Evolutionary conservation across 345 rosid genomes (phyloP).

Genomic region (Salix dunnii): DNA sequence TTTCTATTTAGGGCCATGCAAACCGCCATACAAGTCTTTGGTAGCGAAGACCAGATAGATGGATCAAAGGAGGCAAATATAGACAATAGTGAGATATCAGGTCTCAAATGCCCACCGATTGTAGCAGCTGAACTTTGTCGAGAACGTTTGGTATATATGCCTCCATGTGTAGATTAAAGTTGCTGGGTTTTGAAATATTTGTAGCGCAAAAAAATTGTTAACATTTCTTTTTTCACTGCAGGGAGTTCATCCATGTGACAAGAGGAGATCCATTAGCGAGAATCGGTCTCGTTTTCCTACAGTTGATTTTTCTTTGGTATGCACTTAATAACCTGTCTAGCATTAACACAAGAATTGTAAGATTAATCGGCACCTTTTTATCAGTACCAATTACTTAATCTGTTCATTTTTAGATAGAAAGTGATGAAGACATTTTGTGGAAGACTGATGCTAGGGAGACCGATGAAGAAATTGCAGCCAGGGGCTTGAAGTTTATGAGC

Average conservation of each 20-base stretch:
- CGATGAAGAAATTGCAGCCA: conserved; percentile 45
- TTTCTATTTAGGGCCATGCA: conserved; percentile 58
- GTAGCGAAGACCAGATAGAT: conserved; percentile 23
- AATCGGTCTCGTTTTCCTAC: conserved; percentile 52
- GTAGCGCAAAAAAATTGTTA: too few species aligned
- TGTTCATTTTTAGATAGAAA: conserved; percentile 48
- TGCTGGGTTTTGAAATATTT: not conserved
- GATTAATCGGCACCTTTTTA: not conserved
- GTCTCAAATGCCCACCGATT: conserved; percentile 45
- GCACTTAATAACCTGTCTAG: not conserved
- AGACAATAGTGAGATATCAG: conserved; percentile 21
- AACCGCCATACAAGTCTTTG: conserved; percentile 67
- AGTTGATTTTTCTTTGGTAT: conserved; percentile 67
- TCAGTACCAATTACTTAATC: too few species aligned
- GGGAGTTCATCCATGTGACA: conserved; percentile 79
- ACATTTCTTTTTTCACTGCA: conserved; percentile 12
- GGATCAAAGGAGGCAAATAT: conserved; percentile 12
- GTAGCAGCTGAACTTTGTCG: conserved; percentile 68
- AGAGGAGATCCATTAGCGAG: conserved; percentile 57
- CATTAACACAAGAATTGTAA: not conserved
- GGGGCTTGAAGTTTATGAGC: conserved; percentile 53
- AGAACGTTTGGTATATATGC: conserved; percentile 58
- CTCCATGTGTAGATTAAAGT: not conserved
- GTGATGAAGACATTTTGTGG: conserved; percentile 66
- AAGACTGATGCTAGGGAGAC: conserved; percentile 43